phyloP scores from a whole-genome alignment of 2,329 filamentous ascomycete species.

The Penicillium sp. region DNA sequence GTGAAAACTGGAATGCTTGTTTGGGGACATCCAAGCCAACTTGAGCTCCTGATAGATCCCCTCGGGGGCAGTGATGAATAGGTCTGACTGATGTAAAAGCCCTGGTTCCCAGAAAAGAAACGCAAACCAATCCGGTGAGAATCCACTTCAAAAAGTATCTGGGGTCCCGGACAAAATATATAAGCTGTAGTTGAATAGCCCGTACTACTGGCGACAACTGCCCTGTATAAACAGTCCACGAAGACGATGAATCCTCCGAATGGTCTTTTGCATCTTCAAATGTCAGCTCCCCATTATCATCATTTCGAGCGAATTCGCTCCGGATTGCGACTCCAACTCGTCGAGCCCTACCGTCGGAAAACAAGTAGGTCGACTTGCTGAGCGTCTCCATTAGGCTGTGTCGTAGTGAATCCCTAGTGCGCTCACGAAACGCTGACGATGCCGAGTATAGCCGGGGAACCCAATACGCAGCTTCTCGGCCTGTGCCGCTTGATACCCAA shows the following conservation, averaged over 20 bases:
- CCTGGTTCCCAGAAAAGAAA: neutral
- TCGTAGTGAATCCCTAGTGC: slow-evolving; percentile 19
- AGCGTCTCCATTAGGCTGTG: slow-evolving; percentile 4
- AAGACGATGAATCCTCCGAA: neutral
- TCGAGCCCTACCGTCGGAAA: neutral
- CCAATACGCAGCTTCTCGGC: slow-evolving; percentile 25
- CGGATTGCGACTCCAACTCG: neutral
- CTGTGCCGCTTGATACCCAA: slow-evolving; percentile 30
- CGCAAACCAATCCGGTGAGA: slow-evolving; percentile 1
- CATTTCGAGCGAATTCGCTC: neutral
- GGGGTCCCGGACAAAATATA: neutral
- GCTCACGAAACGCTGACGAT: slow-evolving; percentile 15
- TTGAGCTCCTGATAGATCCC: neutral
- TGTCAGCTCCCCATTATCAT: neutral
- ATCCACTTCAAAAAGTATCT: neutral
- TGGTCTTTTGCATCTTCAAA: neutral
- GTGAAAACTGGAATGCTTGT: neutral
- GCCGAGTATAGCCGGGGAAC: slow-evolving; percentile 33
- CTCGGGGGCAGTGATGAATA: neutral
- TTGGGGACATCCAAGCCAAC: neutral
- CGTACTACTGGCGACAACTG: neutral
- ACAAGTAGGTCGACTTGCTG: neutral
- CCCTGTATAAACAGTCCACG: neutral
- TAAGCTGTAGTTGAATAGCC: neutral
- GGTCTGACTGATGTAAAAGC: neutral